Base-by-base conservation (phyloP, 2,329 filamentous ascomycete species). In the Trichoderma koningii region DNA sequence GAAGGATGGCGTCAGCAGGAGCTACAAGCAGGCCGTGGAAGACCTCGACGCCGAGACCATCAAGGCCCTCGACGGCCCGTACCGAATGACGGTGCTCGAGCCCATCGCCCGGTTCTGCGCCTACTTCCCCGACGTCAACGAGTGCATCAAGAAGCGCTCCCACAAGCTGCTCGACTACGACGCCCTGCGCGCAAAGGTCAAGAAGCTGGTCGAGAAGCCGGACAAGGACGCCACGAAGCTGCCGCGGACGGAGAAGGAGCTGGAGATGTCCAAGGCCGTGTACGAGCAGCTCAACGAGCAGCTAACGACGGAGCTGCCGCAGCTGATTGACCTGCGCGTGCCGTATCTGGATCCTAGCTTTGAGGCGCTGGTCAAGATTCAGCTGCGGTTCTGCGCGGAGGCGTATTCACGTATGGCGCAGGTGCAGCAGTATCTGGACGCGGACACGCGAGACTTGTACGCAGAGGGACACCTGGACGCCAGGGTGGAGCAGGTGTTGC, bases 91-190 rank as follows among this genome's bases (percentile, higher is more conserved):
- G 6, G 95, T 99, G 30, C 85, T 99, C 55, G 95, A 99, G 72
- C 95, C 95, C 48, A 99, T 99, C 76, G 89, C 89, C 69, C 87
- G 93, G 69, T 99, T 98, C 82, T 98, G 94, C 81, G 92, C 92
- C 70, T 99, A 99, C 81, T 99, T 99, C 78, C 94, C 95, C 41
- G 95, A 99, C 77, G 93, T 99, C 75, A 99, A 99, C 79, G 93
- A 97, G 81, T 97, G 94, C 79, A 97, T 99, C 79, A 99, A 98
- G 82, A 99, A 99, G 82, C 92, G 96, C 73, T 91, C 96, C 73
- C 91, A 99, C 85, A 99, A 99, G 79, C 89, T 98, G 65, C 91
- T 98, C 71, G 96, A 99, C 80, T 99, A 99, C 82, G 95, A 99
- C 77, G 88, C 93, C 19, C 89, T 98, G 79, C 91, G 95, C 68